phyloP scores from a whole-genome alignment of 805 yeast species.

The Metschnikowia arizonensis region DNA sequence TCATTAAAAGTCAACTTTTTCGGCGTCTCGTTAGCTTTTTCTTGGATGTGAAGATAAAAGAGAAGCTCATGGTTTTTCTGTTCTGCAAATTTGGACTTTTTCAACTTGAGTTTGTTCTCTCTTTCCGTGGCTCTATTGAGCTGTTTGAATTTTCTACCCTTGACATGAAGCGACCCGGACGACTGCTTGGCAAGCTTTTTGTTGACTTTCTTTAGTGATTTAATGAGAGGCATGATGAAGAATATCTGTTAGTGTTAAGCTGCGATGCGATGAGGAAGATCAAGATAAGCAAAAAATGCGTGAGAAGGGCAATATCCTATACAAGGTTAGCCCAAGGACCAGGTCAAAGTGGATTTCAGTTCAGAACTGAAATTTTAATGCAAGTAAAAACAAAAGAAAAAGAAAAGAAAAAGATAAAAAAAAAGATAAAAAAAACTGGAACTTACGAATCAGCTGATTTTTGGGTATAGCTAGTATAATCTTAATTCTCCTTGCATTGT shows the following conservation, averaged over 20 bases:
- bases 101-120: constrained; percentile 62
- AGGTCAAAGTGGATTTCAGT: not conserved
- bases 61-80: constrained; percentile 58
- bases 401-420: too few relatives aligned
- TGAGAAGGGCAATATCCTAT: not conserved
- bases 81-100: constrained; percentile 54
- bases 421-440: too few relatives aligned
- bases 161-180: constrained; percentile 68
- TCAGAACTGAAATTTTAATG: not conserved
- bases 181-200: constrained; percentile 50
- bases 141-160: constrained; percentile 84
- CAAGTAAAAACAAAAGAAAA: too few relatives aligned
- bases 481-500: not conserved
- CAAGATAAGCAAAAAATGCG: constrained; percentile 5
- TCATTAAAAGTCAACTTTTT: constrained; percentile 38
- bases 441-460: too few relatives aligned
- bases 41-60: constrained; percentile 57
- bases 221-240: constrained; percentile 58
- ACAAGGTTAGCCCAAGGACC: not conserved
- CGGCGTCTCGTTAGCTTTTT: constrained; percentile 29
- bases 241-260: not conserved
- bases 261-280: constrained; percentile 7
- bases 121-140: constrained; percentile 82
- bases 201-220: constrained; percentile 60
- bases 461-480: not conserved